phyloP scores from a whole-genome alignment of 1,284 basidiomycete species.

The Leccinum subfulvum region DNA sequence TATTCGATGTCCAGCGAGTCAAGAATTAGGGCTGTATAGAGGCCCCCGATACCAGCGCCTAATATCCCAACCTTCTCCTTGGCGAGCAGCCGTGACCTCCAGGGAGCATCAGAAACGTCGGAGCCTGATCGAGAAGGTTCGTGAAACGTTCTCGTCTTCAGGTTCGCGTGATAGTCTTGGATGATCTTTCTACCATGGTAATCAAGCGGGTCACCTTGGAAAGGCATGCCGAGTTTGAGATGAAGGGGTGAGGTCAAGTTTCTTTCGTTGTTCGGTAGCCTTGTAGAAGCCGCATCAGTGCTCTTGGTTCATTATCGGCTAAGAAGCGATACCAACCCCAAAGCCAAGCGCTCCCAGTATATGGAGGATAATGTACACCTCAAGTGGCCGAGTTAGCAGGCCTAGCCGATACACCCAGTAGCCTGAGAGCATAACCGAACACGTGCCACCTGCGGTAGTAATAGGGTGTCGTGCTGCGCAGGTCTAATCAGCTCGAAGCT shows the following conservation, averaged over 20 bases:
- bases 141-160: not conserved
- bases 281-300: not conserved
- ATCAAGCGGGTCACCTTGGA: conserved; percentile 6
- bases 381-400: no score
- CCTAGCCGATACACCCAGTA: no score
- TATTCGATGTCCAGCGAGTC: conserved; percentile 33
- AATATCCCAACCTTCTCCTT: conserved; percentile 18
- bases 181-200: conserved; percentile 15
- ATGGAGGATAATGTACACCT: no score
- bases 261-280: not conserved
- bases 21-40: conserved; percentile 38
- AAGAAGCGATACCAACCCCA: no score
- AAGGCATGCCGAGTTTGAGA: conserved; percentile 1
- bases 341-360: no score
- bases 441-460: no score
- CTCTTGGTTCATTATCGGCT: no score
- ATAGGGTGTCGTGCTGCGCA: no score
- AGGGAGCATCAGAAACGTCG: not conserved
- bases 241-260: not conserved
- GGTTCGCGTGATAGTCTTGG: conserved; percentile 9
- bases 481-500: no score
- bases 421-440: no score
- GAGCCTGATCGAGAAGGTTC: not conserved
- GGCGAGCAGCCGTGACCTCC: not conserved
- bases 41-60: conserved; percentile 34